These are phyloP conservation scores for Dothideomycetidae sp. DNA, from an alignment of 2,329 filamentous ascomycete species.

Conservation along the genomic window DNA sequence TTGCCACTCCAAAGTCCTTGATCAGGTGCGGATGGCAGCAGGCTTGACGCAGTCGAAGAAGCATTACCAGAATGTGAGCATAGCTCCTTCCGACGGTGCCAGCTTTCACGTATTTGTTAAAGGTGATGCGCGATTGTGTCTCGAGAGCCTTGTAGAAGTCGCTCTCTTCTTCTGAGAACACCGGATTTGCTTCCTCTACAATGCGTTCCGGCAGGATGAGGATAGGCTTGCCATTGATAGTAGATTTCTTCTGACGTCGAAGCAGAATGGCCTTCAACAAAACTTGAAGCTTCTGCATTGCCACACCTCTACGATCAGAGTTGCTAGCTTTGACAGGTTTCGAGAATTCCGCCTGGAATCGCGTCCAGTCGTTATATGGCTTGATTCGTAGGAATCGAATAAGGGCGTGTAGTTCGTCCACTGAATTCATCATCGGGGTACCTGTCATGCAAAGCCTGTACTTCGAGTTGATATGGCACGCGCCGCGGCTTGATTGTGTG, in stretches of 20 bases:
- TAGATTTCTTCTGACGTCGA: slow-evolving; percentile 65
- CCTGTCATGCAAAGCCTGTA: slow-evolving; percentile 65
- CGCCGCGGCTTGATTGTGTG: slow-evolving; percentile 47
- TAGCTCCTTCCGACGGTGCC: slow-evolving; percentile 60
- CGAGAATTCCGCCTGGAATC: slow-evolving; percentile 47
- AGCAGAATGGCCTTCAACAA: slow-evolving; percentile 69
- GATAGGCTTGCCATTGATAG: slow-evolving; percentile 67
- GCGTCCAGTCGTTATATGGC: slow-evolving; percentile 53
- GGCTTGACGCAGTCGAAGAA: slow-evolving; percentile 66
- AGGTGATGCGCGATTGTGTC: slow-evolving; percentile 48
- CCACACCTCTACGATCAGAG: slow-evolving; percentile 22
- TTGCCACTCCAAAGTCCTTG: slow-evolving; percentile 46
- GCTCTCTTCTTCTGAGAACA: slow-evolving; percentile 52
- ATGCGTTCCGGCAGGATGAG: slow-evolving; percentile 51
- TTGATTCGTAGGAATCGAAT: slow-evolving; percentile 63
- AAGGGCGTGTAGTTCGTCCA: slow-evolving; percentile 63
- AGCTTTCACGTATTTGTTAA: slow-evolving; percentile 62
- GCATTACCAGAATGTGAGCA: slow-evolving; percentile 62
- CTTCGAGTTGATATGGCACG: slow-evolving; percentile 41
- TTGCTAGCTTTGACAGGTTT: slow-evolving; percentile 34
- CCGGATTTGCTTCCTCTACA: slow-evolving; percentile 46
- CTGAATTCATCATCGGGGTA: slow-evolving; percentile 79
- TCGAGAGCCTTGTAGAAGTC: slow-evolving; percentile 54
- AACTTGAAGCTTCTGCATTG: slow-evolving; percentile 58
- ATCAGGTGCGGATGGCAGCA: slow-evolving; percentile 66